Conservation (phyloP, 345 rosid species). For the Salix brachista region DNA sequence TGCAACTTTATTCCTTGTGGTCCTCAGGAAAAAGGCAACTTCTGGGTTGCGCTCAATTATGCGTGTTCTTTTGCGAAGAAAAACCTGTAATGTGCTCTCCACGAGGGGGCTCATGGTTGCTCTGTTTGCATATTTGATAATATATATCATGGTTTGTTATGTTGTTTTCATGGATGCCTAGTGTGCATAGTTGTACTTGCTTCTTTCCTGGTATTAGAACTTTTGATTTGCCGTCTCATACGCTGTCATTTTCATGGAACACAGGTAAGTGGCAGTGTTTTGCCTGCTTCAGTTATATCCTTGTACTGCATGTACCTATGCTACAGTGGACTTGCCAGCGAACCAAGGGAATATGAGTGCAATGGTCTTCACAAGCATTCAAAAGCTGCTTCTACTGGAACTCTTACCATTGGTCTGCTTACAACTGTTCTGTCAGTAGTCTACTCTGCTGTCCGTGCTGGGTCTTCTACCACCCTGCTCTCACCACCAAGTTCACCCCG, state of each 20-base stretch:
- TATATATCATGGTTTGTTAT: not conserved
- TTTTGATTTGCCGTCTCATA: not conserved
- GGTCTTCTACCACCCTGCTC: conserved; percentile 85
- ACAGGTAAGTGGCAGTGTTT: conserved; percentile 89
- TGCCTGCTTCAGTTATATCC: conserved; percentile 92
- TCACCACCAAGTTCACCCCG: conserved; percentile 91
- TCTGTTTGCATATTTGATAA: not conserved
- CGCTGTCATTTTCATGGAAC: conserved; percentile 11
- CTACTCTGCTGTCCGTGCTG: conserved; percentile 97
- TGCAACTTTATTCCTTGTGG: not conserved
- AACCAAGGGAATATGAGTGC: conserved; percentile 89
- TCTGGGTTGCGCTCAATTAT: not conserved
- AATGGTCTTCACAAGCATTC: conserved; percentile 94
- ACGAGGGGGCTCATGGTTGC: not conserved
- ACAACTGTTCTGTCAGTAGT: conserved; percentile 91
- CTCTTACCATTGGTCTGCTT: conserved; percentile 76
- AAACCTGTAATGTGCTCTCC: not conserved
- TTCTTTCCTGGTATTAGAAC: not conserved
- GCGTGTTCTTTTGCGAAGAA: not conserved
- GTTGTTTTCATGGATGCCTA: not conserved
- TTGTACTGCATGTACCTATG: conserved; percentile 93
- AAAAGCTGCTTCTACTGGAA: conserved; percentile 82
- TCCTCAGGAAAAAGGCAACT: not conserved
- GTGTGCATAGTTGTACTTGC: not conserved
- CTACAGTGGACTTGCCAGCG: conserved; percentile 95